phyloP scores from a whole-genome alignment of 257 asterid genomes.

The Asclepias syriaca region DNA sequence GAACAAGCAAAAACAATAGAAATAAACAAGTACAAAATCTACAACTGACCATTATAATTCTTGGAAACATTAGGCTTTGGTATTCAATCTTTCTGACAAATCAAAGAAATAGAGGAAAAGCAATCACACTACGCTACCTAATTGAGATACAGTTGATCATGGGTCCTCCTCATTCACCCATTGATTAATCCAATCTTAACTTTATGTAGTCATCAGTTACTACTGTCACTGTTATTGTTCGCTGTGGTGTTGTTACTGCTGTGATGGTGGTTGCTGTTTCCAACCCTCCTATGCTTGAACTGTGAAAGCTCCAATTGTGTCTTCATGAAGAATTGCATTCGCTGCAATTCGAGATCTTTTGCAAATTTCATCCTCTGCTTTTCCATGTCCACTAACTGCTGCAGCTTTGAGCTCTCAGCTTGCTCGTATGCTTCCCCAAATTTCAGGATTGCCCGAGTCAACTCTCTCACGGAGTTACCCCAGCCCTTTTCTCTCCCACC shows the following conservation, averaged over 20 bases:
- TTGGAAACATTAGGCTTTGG: neutral
- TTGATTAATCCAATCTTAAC: slow-evolving; percentile 5
- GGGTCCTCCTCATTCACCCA: slow-evolving; percentile 9
- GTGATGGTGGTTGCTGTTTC: slow-evolving; percentile 26
- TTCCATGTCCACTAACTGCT: slow-evolving; percentile 88
- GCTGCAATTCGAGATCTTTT: slow-evolving; percentile 87
- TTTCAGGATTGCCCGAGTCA: slow-evolving; percentile 56
- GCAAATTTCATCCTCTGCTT: slow-evolving; percentile 90
- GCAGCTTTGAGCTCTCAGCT: slow-evolving; percentile 67
- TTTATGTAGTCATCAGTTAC: slow-evolving; percentile 27
- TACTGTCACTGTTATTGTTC: slow-evolving; percentile 43
- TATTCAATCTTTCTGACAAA: slow-evolving; percentile 8
- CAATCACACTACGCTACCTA: neutral
- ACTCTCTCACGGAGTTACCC: slow-evolving; percentile 54
- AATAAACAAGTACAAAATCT: neutral
- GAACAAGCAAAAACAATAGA: neutral
- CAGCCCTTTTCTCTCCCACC: slow-evolving; percentile 32
- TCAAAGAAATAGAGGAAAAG: neutral
- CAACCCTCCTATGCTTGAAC: slow-evolving; percentile 38
- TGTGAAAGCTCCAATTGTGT: slow-evolving; percentile 74
- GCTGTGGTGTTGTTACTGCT: slow-evolving; percentile 12
- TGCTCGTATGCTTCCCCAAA: slow-evolving; percentile 84
- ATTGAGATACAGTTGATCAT: slow-evolving; percentile 16
- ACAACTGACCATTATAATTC: neutral
- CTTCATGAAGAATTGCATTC: slow-evolving; percentile 82